phyloP scores from a whole-genome alignment of 2,329 filamentous ascomycete species.

The Ceratocystiopsis minuta region DNA sequence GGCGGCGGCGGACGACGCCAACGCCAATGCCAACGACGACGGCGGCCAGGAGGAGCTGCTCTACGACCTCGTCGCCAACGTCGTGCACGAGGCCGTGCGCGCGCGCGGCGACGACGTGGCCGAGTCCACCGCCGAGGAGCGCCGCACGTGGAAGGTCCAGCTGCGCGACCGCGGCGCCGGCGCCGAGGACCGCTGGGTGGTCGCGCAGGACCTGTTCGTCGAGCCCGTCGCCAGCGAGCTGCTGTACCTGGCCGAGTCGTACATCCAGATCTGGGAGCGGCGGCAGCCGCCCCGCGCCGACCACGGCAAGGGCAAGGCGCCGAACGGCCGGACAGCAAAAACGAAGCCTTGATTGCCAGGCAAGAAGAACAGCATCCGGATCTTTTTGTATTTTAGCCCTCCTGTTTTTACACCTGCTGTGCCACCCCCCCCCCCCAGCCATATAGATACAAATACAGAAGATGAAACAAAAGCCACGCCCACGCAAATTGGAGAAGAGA shows the following conservation, averaged over 20 bases:
- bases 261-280: constrained; percentile 91
- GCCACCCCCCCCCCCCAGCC: too few species aligned
- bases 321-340: neutral
- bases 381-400: too few species aligned
- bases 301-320: constrained; percentile 20
- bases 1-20: constrained; percentile 42
- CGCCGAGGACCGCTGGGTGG: constrained; percentile 52
- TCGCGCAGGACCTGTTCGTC: constrained; percentile 86
- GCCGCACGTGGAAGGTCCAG: constrained; percentile 88
- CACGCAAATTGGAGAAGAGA: neutral
- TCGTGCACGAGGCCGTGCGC: constrained; percentile 70
- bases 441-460: too few species aligned
- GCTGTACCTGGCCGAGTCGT: constrained; percentile 82
- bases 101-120: constrained; percentile 61
- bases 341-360: too few species aligned
- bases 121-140: constrained; percentile 61
- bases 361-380: too few species aligned
- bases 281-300: constrained; percentile 27
- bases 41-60: constrained; percentile 89
- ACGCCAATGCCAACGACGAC: constrained; percentile 63
- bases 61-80: constrained; percentile 92
- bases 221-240: constrained; percentile 78
- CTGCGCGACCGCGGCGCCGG: constrained; percentile 58
- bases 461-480: neutral
- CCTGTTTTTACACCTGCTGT: too few species aligned